These are phyloP conservation scores for Tricholomella constricta DNA, from an alignment of 768 basidiomycete genomes.

Conservation along the genomic window DNA sequence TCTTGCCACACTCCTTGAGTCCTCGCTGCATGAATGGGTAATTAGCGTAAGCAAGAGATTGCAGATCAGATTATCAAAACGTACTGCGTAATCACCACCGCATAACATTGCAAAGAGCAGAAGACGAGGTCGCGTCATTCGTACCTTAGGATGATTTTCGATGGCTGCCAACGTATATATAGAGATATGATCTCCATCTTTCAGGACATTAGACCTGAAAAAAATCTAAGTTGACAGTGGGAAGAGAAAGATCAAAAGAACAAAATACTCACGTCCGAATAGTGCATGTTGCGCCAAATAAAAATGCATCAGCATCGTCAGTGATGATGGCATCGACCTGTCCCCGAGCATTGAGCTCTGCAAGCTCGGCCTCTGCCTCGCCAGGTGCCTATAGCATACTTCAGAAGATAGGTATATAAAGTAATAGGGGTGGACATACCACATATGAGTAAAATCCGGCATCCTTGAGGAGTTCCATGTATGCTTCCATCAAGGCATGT, in stretches of 20 bases:
- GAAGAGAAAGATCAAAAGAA: background rate
- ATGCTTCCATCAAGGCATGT: background rate
- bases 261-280: constrained; percentile 37
- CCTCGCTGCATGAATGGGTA: constrained; percentile 10
- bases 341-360: constrained; percentile 37
- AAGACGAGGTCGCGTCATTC: constrained; percentile 24
- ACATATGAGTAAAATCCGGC: background rate
- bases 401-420: background rate
- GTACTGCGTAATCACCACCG: constrained; percentile 37
- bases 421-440: background rate
- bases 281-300: constrained; percentile 30
- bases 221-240: constrained; percentile 7
- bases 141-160: constrained; percentile 16
- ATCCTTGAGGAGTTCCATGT: background rate
- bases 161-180: constrained; percentile 21
- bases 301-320: constrained; percentile 48
- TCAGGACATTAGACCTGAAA: constrained; percentile 42
- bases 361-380: constrained; percentile 54
- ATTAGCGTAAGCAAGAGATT: background rate
- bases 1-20: constrained; percentile 46
- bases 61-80: constrained; percentile 12
- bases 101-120: constrained; percentile 34
- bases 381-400: constrained; percentile 37
- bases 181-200: constrained; percentile 46
- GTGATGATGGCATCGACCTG: constrained; percentile 49